Conservation (phyloP, 2,329 filamentous ascomycete species). For the Phyllosticta paracitricarpa region DNA sequence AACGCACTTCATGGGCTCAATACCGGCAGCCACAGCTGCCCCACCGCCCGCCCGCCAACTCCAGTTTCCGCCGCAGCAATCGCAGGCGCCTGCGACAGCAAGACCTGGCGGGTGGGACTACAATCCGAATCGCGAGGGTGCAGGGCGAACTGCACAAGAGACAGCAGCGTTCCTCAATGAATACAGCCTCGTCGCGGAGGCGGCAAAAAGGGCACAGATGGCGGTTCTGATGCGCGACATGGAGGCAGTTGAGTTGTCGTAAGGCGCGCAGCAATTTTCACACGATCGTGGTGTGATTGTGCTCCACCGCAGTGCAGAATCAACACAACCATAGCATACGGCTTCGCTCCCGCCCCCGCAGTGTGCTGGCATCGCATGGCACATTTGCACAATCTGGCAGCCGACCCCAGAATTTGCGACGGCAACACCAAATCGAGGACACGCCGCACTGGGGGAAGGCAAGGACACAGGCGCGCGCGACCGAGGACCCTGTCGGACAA, state of each 20-base stretch:
- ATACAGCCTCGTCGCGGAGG: conserved; percentile 80
- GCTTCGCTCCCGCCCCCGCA: neutral
- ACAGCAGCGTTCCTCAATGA: conserved; percentile 62
- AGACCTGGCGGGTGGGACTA: conserved; percentile 21
- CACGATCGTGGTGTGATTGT: conserved; percentile 5
- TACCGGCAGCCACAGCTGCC: conserved; percentile 15
- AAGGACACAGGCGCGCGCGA: neutral
- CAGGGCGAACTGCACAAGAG: conserved; percentile 30
- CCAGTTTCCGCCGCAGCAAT: conserved; percentile 18
- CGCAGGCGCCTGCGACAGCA: conserved; percentile 15
- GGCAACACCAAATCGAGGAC: neutral
- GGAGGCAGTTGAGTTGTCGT: conserved; percentile 54
- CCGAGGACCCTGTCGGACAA: neutral
- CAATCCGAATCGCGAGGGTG: conserved; percentile 23
- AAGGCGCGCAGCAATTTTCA: neutral
- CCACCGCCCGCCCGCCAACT: conserved; percentile 14
- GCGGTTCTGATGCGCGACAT: conserved; percentile 81
- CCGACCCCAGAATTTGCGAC: neutral
- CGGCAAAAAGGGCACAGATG: conserved; percentile 86
- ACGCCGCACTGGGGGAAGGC: neutral
- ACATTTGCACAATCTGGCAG: neutral
- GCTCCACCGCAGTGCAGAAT: neutral
- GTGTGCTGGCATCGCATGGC: neutral
- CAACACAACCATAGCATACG: neutral
- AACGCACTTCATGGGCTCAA: conserved; percentile 23